phyloP scores from a whole-genome alignment of 768 basidiomycete species.

The Chlorophyllum brunneum region DNA sequence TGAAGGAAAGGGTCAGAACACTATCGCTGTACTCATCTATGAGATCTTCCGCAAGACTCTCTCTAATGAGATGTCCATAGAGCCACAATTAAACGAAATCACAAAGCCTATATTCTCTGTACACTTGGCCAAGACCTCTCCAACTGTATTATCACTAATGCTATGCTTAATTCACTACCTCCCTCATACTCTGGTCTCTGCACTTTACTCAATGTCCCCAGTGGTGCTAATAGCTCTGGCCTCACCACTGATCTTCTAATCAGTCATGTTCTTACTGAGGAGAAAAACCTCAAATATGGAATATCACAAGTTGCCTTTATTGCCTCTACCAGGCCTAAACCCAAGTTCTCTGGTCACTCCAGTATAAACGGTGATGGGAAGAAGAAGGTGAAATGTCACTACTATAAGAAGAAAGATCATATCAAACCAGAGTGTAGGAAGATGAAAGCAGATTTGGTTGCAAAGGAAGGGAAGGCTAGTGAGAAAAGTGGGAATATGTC shows the following conservation, averaged over 20 bases:
- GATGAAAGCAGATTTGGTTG: conserved; percentile 11
- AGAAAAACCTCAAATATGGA: conserved; percentile 9
- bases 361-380: neutral
- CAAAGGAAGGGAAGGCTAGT: conserved; percentile 2
- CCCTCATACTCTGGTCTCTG: conserved; percentile 11
- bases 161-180: conserved; percentile 2
- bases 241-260: conserved; percentile 13
- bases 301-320: conserved; percentile 13
- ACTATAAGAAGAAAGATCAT: conserved; percentile 19
- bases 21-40: conserved; percentile 12
- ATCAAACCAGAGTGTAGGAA: conserved; percentile 15
- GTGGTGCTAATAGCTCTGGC: conserved; percentile 5
- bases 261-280: conserved; percentile 16
- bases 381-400: conserved; percentile 11
- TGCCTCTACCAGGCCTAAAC: conserved; percentile 11
- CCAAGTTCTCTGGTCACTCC: neutral
- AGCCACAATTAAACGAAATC: conserved; percentile 16
- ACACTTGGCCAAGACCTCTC: conserved; percentile 10
- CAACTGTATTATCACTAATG: neutral
- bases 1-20: conserved; percentile 17
- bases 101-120: conserved; percentile 14
- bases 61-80: conserved; percentile 14
- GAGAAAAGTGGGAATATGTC: conserved; percentile 7
- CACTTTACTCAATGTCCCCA: conserved; percentile 13
- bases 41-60: conserved; percentile 15